These are phyloP conservation scores for Moesziomyces parantarcticus DNA, from an alignment of 1,284 basidiomycete genomes.

Conservation along the genomic window DNA sequence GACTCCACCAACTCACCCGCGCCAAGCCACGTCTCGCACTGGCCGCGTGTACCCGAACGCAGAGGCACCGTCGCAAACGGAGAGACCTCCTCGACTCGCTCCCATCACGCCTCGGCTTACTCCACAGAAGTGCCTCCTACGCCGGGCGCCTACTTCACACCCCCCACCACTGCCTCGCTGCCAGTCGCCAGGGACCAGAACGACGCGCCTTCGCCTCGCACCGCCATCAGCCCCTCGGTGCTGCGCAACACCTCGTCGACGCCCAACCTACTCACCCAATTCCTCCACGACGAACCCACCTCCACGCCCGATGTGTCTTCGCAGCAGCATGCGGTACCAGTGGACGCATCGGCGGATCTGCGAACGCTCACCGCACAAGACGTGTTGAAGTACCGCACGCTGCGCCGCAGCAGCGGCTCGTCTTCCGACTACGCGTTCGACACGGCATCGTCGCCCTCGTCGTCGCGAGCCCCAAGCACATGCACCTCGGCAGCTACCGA, in stretches of 20 bases:
- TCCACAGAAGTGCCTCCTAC: constrained; percentile 17
- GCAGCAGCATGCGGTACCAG: not conserved
- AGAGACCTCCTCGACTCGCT: not conserved
- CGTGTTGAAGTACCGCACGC: constrained; percentile 32
- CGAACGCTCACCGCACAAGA: constrained; percentile 36
- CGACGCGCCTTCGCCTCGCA: constrained; percentile 22
- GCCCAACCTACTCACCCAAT: constrained; percentile 53
- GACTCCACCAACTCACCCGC: too few species aligned
- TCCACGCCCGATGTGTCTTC: constrained; percentile 1
- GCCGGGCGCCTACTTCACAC: constrained; percentile 36
- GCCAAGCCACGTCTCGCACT: constrained; percentile 5
- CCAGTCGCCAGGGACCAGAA: constrained; percentile 2
- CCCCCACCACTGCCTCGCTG: constrained; percentile 31
- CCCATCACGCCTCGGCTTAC: constrained; percentile 3
- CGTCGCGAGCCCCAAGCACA: constrained; percentile 38
- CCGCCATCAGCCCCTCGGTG: constrained; percentile 30
- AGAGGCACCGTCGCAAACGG: not conserved
- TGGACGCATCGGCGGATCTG: constrained; percentile 11
- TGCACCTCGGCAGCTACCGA: constrained; percentile 49
- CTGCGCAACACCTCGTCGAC: constrained; percentile 60
- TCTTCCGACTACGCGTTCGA: constrained; percentile 45
- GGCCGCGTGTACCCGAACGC: constrained; percentile 5
- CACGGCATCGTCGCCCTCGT: constrained; percentile 41
- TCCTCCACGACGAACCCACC: constrained; percentile 15
- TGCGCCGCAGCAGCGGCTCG: constrained; percentile 37